A percentile compares a stretch with the other conserved stretches of the same genome.
Evolutionary conservation across 139 green algal genomes (phyloP).

Genomic region (Chlamydomonas asymmetrica): DNA sequence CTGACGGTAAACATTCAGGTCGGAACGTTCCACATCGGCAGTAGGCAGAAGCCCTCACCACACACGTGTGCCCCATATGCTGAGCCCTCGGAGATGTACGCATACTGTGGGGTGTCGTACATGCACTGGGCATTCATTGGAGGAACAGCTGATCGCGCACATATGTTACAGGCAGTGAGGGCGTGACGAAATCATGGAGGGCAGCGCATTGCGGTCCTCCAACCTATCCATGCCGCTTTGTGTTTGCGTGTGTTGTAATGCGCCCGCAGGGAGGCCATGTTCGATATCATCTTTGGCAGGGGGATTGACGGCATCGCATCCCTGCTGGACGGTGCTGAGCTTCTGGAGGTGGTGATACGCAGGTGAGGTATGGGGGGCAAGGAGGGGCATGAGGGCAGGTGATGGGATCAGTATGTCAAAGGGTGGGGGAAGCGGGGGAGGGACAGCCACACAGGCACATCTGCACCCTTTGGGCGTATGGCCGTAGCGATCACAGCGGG

Average conservation of each 20-base stretch:
- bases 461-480: background rate
- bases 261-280: conserved; percentile 64
- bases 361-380: conserved; percentile 37
- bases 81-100: background rate
- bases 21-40: background rate
- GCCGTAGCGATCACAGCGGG: background rate
- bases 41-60: background rate
- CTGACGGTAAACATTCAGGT: background rate
- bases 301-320: conserved; percentile 76
- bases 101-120: background rate
- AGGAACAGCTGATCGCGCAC: background rate
- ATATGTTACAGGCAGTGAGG: background rate
- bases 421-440: conserved; percentile 1
- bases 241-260: conserved; percentile 6
- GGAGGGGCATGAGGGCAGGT: conserved; percentile 25
- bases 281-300: conserved; percentile 89
- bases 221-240: background rate
- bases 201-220: background rate
- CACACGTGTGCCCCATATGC: background rate
- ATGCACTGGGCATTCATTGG: background rate
- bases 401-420: background rate
- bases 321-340: conserved; percentile 84
- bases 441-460: background rate
- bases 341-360: conserved; percentile 59
- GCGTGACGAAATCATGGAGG: background rate